Percentiles rank a stretch among this genome's conserved stretches.
phyloP scores from a whole-genome alignment of 805 yeast genomes.

The Yamadazyma akitaensis region DNA sequence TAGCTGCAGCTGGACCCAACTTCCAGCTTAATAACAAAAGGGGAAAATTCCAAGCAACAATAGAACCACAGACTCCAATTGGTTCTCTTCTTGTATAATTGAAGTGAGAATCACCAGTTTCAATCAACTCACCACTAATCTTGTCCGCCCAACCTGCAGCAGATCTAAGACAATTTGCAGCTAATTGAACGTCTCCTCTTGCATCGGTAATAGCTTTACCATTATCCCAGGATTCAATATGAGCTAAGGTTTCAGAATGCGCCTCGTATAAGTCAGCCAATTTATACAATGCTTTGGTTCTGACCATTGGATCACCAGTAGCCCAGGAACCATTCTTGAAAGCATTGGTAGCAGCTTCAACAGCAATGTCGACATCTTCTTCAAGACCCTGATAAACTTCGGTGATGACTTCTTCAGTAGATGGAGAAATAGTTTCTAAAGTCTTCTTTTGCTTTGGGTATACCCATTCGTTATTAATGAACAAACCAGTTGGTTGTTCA shows the following conservation, averaged over 20 bases:
- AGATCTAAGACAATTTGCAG: conserved; percentile 69
- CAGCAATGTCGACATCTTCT: conserved; percentile 82
- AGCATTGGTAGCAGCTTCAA: conserved; percentile 78
- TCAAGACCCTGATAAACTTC: conserved; percentile 71
- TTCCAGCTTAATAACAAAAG: conserved; percentile 93
- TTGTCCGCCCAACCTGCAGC: conserved; percentile 94
- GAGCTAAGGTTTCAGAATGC: conserved; percentile 67
- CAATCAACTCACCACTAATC: conserved; percentile 69
- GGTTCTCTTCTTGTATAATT: conserved; percentile 85
- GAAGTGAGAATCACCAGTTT: conserved; percentile 72
- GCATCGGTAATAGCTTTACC: conserved; percentile 78
- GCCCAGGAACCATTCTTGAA: conserved; percentile 66
- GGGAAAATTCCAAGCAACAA: conserved; percentile 98
- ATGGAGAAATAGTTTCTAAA: conserved; percentile 62
- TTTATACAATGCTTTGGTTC: conserved; percentile 61
- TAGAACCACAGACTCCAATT: conserved; percentile 91
- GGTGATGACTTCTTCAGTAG: conserved; percentile 67
- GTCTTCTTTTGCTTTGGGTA: conserved; percentile 53
- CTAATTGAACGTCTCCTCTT: conserved; percentile 70
- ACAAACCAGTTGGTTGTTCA: conserved; percentile 83
- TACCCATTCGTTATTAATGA: conserved; percentile 82
- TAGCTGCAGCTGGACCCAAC: conserved; percentile 86
- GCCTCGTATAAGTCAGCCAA: conserved; percentile 77
- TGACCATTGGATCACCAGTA: conserved; percentile 58
- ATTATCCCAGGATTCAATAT: conserved; percentile 82